Base-by-base conservation (phyloP, 257 asterid genomes). In the Marsdenia floribunda region DNA sequence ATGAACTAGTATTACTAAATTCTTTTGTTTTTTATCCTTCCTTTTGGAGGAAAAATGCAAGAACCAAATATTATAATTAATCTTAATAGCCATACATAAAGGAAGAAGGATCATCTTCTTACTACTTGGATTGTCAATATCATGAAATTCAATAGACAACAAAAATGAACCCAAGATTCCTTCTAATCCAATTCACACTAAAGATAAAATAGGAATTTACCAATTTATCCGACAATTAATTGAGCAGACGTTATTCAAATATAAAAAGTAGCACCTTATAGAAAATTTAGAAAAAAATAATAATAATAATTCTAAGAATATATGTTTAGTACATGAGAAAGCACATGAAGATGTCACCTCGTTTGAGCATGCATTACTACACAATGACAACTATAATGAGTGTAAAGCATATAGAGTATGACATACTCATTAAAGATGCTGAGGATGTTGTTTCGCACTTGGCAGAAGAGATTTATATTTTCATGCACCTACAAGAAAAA, bases 381-480 rank as follows among this genome's bases (percentile, higher is more conserved):
- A 40, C 63, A 8, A 33, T 18, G 61, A 71, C 77, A 58, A 68
- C 67, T 71, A 29, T 29, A 64, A 16, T 37, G 53, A 21, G 61
- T 37, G 35, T 33, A 24, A 52, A 73, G 75, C 68, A 22, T 26
- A 64, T 9, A 76, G 74, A 42, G 69, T 42, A 49, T 59, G 67
- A 82, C 95, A 3, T 91, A 91, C 97, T 90, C 94, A 68, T 88
- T 88, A 79, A 90, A 73, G 73, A 90, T 74, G 12, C 87, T 72
- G 70, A 87, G 82, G 81, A 90, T 86, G 77, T 86, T 90, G 79
- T 73, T 78, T 76, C 89, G 91, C 85, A 90, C 91, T 84, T 88
- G 91, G 79, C 82, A 75, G 71, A 93, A 79, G 87, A 90, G 93
- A 80, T 78, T 77, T 60, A 89, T 77, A 82, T 93, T 93, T 76